Evolutionary conservation across 2,329 filamentous ascomycete genomes (phyloP).

Genomic region (Pseudopithomyces chartarum): DNA sequence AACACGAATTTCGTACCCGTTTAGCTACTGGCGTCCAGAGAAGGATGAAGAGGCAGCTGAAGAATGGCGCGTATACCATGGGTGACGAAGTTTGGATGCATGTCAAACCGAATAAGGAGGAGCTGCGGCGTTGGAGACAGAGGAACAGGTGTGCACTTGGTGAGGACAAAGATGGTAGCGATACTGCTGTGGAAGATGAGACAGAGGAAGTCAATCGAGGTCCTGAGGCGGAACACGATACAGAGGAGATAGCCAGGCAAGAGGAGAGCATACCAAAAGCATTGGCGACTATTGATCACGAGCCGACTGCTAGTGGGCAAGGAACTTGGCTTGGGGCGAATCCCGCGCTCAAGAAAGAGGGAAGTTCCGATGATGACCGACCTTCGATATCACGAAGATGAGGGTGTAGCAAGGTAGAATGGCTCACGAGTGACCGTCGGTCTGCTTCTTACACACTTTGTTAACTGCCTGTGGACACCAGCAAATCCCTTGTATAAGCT

Average conservation of each 20-base stretch:
- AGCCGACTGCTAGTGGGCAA: neutral
- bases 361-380: neutral
- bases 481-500: too few species aligned
- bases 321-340: slow-evolving; percentile 2
- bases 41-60: slow-evolving; percentile 42
- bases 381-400: neutral
- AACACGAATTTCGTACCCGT: slow-evolving; percentile 61
- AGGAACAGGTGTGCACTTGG: slow-evolving; percentile 20
- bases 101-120: slow-evolving; percentile 38
- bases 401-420: neutral
- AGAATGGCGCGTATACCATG: slow-evolving; percentile 45
- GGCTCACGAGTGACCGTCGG: too few species aligned
- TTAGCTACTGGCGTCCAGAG: slow-evolving; percentile 51
- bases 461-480: too few species aligned
- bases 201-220: neutral
- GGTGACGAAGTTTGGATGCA: slow-evolving; percentile 62
- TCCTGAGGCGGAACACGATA: neutral
- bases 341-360: slow-evolving; percentile 2
- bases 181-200: slow-evolving; percentile 1
- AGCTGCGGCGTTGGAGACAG: slow-evolving; percentile 33
- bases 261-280: neutral
- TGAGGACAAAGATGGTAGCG: neutral
- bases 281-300: neutral
- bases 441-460: too few species aligned
- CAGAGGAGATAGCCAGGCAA: neutral